Conservation (phyloP, 2,329 filamentous ascomycete genomes). For the Ilyonectria robusta region DNA sequence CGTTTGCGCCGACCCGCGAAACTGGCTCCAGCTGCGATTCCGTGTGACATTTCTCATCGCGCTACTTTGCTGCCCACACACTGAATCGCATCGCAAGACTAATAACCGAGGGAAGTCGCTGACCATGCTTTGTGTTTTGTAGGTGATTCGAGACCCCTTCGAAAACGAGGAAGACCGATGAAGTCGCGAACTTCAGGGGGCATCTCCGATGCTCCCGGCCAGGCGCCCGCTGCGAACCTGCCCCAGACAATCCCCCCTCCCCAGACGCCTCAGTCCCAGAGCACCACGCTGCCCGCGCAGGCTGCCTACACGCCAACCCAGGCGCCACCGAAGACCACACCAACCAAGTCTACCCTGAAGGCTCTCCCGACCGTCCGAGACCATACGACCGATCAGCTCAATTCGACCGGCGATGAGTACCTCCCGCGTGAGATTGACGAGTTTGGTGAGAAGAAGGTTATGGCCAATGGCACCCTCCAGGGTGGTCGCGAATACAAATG, state of each 20-base stretch:
- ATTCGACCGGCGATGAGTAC: conserved; percentile 92
- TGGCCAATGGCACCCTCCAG: conserved; percentile 83
- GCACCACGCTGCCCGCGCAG: conserved; percentile 61
- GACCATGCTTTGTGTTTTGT: conserved; percentile 49
- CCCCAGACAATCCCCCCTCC: conserved; percentile 61
- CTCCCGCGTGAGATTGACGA: conserved; percentile 94
- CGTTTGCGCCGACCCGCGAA: conserved; percentile 35
- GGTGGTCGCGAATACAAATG: conserved; percentile 92
- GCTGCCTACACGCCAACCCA: conserved; percentile 56
- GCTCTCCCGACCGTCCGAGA: conserved; percentile 95
- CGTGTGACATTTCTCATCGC: conserved; percentile 52
- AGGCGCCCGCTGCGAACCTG: conserved; percentile 62
- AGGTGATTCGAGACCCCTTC: conserved; percentile 65
- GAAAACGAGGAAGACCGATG: conserved; percentile 73
- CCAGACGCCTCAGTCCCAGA: conserved; percentile 69
- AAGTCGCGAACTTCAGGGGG: conserved; percentile 68
- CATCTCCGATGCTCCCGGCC: conserved; percentile 71
- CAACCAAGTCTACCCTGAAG: conserved; percentile 88
- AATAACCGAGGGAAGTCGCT: conserved; percentile 29
- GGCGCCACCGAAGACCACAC: conserved; percentile 82
- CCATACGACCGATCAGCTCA: conserved; percentile 96
- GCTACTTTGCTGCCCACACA: conserved; percentile 46
- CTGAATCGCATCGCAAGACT: conserved; percentile 13
- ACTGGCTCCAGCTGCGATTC: conserved; percentile 35
- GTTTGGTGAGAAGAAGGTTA: conserved; percentile 94